Conservation (phyloP, 352 stramenopile genomes). For the Thraustochytrium sp. region DNA sequence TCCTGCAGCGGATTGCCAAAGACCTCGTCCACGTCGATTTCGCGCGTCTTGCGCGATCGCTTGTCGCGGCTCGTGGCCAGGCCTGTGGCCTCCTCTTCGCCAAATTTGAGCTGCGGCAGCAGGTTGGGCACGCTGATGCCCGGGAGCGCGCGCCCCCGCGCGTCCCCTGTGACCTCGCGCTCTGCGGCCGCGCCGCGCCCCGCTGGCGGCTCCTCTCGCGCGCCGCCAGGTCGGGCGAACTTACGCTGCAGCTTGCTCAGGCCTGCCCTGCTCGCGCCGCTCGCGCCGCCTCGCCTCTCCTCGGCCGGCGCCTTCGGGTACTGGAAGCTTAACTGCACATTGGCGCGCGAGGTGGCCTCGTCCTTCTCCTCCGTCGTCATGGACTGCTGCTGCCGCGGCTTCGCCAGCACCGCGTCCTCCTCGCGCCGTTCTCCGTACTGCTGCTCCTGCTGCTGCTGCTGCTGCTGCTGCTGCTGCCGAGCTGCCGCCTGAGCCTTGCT, state of each 20-base stretch:
- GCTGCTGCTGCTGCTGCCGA: too few relatives aligned
- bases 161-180: not conserved
- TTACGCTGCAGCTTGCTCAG: constrained; percentile 6
- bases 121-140: not conserved
- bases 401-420: too few relatives aligned
- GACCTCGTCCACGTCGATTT: too few relatives aligned
- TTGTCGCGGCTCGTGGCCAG: too few relatives aligned
- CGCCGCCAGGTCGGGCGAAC: not conserved
- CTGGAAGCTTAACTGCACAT: not conserved
- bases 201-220: too few relatives aligned
- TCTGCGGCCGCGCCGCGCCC: too few relatives aligned
- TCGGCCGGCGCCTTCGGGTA: not conserved
- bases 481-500: too few relatives aligned
- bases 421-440: too few relatives aligned
- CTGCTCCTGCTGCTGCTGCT: too few relatives aligned
- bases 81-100: not conserved
- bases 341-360: not conserved
- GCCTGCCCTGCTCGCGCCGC: not conserved
- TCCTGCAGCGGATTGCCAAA: too few relatives aligned
- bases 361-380: not conserved
- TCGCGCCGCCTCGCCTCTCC: not conserved
- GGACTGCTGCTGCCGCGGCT: too few relatives aligned
- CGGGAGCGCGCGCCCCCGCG: not conserved
- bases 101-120: not conserved
- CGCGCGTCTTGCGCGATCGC: too few relatives aligned